These are phyloP conservation scores for Quercus robur DNA, from an alignment of 306 rosid species.

Conservation along the genomic window DNA sequence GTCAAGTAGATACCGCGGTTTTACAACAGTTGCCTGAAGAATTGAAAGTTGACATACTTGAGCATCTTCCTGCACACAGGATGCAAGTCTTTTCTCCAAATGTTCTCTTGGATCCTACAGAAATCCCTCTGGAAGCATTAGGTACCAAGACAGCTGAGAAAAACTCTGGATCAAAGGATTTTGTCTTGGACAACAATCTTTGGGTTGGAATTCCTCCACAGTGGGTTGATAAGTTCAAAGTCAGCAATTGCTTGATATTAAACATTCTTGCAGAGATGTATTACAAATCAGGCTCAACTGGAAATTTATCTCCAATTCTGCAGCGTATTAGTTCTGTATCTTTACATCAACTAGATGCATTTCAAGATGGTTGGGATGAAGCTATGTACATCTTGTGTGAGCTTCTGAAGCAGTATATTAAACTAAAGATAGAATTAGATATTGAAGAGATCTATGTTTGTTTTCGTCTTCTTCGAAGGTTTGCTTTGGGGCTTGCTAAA, in stretches of 20 bases:
- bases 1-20: conserved; percentile 82
- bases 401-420: conserved; percentile 77
- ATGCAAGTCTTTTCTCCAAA: conserved; percentile 40
- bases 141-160: conserved; percentile 22
- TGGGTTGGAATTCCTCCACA: conserved; percentile 84
- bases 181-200: conserved; percentile 36
- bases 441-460: conserved; percentile 90
- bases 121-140: conserved; percentile 28
- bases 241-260: conserved; percentile 52
- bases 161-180: conserved; percentile 28
- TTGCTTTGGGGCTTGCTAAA: conserved; percentile 20
- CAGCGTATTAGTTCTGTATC: conserved; percentile 38
- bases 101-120: conserved; percentile 18
- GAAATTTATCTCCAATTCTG: conserved; percentile 57
- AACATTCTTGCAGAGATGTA: conserved; percentile 55
- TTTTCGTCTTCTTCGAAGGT: conserved; percentile 82
- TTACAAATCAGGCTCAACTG: conserved; percentile 40
- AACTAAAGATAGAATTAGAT: conserved; percentile 58
- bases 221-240: conserved; percentile 77
- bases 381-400: conserved; percentile 51
- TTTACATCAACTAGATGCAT: conserved; percentile 36
- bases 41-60: conserved; percentile 60
- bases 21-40: conserved; percentile 73
- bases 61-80: conserved; percentile 76
- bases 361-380: conserved; percentile 43